These are phyloP conservation scores for Prunus davidiana DNA, from an alignment of 306 rosid genomes.

Conservation along the genomic window DNA sequence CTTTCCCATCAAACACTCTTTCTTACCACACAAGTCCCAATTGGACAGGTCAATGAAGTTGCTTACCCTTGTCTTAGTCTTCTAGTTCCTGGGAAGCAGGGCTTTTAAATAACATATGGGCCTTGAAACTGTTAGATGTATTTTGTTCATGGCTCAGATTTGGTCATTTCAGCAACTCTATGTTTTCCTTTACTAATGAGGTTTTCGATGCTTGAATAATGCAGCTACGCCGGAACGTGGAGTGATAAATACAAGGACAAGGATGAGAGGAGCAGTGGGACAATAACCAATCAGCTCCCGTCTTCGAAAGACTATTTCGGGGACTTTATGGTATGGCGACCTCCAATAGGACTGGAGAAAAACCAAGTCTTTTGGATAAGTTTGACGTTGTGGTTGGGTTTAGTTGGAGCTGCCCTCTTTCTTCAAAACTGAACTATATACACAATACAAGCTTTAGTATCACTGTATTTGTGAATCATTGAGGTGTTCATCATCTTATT, in stretches of 20 bases:
- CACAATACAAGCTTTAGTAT: constrained; percentile 6
- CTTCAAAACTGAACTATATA: constrained; percentile 57
- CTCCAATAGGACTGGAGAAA: constrained; percentile 68
- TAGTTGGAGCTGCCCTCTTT: constrained; percentile 81
- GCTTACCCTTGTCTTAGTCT: neutral
- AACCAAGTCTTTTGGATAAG: constrained; percentile 75
- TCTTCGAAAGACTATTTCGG: constrained; percentile 69
- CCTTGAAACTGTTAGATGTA: neutral
- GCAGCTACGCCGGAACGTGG: constrained; percentile 92
- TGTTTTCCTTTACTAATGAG: neutral
- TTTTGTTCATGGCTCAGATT: neutral
- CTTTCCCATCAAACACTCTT: neutral
- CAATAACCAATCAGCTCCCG: constrained; percentile 70
- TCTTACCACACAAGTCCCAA: neutral
- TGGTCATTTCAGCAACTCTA: neutral
- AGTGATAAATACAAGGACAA: constrained; percentile 78
- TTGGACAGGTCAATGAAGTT: neutral
- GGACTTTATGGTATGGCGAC: constrained; percentile 88
- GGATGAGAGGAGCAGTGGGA: constrained; percentile 42
- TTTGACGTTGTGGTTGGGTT: constrained; percentile 80
- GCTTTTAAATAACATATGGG: neutral
- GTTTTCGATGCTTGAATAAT: constrained; percentile 10
- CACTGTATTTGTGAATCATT: constrained; percentile 26
- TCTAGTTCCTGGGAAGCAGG: neutral
- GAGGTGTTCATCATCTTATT: constrained; percentile 17